Evolutionary conservation across 495 filamentous ascomycete species (phyloP), one percentile per base, ranked within the genome.

Genomic region (Staphylotrichum tortipilum): DNA sequence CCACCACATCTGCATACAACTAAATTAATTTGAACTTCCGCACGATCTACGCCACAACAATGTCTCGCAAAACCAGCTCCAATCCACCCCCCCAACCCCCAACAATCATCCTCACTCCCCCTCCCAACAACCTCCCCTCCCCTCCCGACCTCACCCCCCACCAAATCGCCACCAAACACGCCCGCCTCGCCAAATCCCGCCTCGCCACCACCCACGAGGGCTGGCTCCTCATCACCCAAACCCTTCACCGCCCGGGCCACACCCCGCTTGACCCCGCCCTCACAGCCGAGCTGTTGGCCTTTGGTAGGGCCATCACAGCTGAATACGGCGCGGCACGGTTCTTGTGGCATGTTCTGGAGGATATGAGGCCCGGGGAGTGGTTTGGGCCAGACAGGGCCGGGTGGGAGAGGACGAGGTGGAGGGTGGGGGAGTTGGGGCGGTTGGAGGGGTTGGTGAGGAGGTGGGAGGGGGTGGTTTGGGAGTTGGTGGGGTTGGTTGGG

Each of bases 121-220:
- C n/a, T n/a, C n/a, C n/a, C n/a, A n/a, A n/a, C n/a, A n/a, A n/a
- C n/a, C n/a, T n/a, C n/a, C n/a, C n/a, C n/a, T n/a, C n/a, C n/a
- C n/a, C n/a, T n/a, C n/a, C n/a, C n/a, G 24, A 44, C 15, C 24
- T 37, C 4, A 47, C 26, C 9, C 22, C 50, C 7, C 37, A 42
- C 28, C 11, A 29, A 12, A 44, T 42, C 4, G 38, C 51, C 37
- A 43, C 31, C 29, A 42, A 48, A 10, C 44, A 38, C 21, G 1
- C 44, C 21, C 1, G 17, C 2, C 8, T 1, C 4, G 26, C 37
- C 21, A 35, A 37, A 44, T n/a, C 37, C 11, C 44, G 44, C 7
- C 45, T 54, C 1, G 45, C 44, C 21, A 49, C 30, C 22, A 24
- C 24, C 11, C 38, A 54, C 39, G 51, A 52, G n/a, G 49, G 17